A percentile compares a stretch with the other conserved stretches of the same genome.
phyloP scores from a whole-genome alignment of 805 yeast genomes.

The Starmerella kuoi region DNA sequence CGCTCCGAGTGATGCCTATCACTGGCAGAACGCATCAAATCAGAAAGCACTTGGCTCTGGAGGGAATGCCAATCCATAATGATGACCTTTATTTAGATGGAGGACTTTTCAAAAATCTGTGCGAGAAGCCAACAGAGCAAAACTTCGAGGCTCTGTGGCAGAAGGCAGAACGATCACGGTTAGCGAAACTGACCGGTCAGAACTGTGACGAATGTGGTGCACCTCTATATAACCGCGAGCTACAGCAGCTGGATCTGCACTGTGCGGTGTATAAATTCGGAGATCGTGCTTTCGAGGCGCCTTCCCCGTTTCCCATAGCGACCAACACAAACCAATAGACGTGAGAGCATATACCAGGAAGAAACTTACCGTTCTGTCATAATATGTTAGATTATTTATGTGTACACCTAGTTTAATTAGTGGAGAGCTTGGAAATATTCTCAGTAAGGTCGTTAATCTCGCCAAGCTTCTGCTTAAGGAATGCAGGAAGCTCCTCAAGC shows the following conservation, averaged over 20 bases:
- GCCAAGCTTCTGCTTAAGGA: conserved; percentile 40
- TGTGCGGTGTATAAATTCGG: conserved; percentile 19
- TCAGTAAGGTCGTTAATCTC: conserved; percentile 4
- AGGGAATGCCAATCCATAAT: conserved; percentile 80
- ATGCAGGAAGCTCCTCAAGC: conserved; percentile 45
- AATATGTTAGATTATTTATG: no score
- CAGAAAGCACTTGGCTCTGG: conserved; percentile 72
- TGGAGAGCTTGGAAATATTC: conserved; percentile 1
- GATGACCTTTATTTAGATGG: conserved; percentile 65
- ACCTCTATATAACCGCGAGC: conserved; percentile 9
- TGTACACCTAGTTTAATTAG: no score
- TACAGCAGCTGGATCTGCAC: conserved; percentile 19
- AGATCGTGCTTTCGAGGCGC: conserved; percentile 3
- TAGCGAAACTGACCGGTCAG: conserved; percentile 16
- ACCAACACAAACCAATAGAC: no score
- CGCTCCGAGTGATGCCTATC: conserved; percentile 67
- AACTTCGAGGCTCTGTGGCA: conserved; percentile 12
- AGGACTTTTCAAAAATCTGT: conserved; percentile 8
- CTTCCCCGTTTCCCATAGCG: conserved; percentile 3
- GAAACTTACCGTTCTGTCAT: no score
- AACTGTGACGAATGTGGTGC: conserved; percentile 21
- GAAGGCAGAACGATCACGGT: conserved; percentile 8
- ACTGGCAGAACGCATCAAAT: conserved; percentile 96
- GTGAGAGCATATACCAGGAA: no score
- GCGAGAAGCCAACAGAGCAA: conserved; percentile 10